Conservation (phyloP, 2,329 filamentous ascomycete genomes). For the Colletotrichum sp. region DNA sequence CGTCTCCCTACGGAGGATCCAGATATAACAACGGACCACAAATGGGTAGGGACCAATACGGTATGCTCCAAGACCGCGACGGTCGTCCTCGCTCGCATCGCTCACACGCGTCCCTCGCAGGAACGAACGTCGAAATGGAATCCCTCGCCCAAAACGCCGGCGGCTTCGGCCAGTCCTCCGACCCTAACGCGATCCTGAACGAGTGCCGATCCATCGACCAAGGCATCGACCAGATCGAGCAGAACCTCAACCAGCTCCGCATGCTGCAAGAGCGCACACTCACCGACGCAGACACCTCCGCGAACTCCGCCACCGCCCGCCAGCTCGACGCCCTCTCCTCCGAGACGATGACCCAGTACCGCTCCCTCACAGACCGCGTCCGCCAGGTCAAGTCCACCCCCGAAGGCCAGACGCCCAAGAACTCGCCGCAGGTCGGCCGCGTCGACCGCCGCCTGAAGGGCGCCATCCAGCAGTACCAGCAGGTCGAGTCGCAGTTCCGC, state of each 20-base stretch:
- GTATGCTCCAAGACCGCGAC: conserved; percentile 8
- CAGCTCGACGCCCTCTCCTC: conserved; percentile 76
- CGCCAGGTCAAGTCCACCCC: conserved; percentile 83
- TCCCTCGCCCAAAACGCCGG: conserved; percentile 61
- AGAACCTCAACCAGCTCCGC: conserved; percentile 74
- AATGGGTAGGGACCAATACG: conserved; percentile 21
- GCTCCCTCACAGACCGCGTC: conserved; percentile 78
- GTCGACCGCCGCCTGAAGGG: conserved; percentile 81
- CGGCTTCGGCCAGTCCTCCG: conserved; percentile 47
- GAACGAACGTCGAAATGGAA: conserved; percentile 72
- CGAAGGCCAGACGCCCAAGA: conserved; percentile 74
- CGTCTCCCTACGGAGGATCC: conserved; percentile 25
- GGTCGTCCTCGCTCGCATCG: not conserved
- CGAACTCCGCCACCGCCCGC: conserved; percentile 67
- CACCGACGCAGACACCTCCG: conserved; percentile 74
- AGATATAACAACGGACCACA: conserved; percentile 27
- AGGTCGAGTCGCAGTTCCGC: conserved; percentile 79
- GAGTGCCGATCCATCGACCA: conserved; percentile 81
- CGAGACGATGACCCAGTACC: conserved; percentile 85
- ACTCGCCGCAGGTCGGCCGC: conserved; percentile 80
- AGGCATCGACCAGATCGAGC: conserved; percentile 76
- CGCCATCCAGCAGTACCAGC: conserved; percentile 83
- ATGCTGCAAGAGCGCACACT: conserved; percentile 75
- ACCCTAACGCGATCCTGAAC: conserved; percentile 82
- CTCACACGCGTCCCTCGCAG: conserved; percentile 27